Conservation (phyloP, 768 basidiomycete genomes). For the Grammothele lineata region DNA sequence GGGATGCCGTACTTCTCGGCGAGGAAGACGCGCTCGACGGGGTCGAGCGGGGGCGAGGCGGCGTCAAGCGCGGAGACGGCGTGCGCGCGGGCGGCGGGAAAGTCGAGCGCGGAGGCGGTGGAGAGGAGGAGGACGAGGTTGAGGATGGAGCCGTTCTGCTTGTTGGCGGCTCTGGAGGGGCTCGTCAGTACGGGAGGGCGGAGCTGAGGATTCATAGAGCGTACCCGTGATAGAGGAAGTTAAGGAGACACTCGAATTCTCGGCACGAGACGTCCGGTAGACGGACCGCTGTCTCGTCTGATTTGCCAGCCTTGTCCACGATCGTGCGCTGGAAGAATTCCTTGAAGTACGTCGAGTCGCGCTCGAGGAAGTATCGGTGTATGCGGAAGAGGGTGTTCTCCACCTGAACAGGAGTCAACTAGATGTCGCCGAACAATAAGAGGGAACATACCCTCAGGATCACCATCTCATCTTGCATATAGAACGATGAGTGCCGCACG, state of each 20-base stretch:
- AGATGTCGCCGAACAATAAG: too few species aligned
- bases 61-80: slow-evolving; percentile 27
- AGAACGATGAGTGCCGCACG: slow-evolving; percentile 13
- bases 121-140: slow-evolving; percentile 28
- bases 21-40: slow-evolving; percentile 34
- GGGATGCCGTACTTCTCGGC: slow-evolving; percentile 35
- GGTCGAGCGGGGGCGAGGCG: slow-evolving; percentile 21
- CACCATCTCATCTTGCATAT: slow-evolving; percentile 15
- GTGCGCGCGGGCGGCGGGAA: slow-evolving; percentile 31
- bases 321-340: slow-evolving; percentile 31
- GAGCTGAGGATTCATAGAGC: slow-evolving; percentile 6
- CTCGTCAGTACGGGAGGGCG: background rate
- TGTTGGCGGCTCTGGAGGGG: slow-evolving; percentile 4
- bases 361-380: slow-evolving; percentile 35
- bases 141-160: slow-evolving; percentile 18
- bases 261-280: slow-evolving; percentile 28
- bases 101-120: slow-evolving; percentile 36
- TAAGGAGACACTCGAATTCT: slow-evolving; percentile 36
- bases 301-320: slow-evolving; percentile 25
- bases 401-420: slow-evolving; percentile 23
- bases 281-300: slow-evolving; percentile 30
- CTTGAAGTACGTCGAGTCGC: slow-evolving; percentile 36
- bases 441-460: slow-evolving; percentile 4
- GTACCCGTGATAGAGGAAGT: slow-evolving; percentile 38
- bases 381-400: slow-evolving; percentile 36